Conservation (phyloP, 352 stramenopile genomes). For the Phytophthora aleatoria region DNA sequence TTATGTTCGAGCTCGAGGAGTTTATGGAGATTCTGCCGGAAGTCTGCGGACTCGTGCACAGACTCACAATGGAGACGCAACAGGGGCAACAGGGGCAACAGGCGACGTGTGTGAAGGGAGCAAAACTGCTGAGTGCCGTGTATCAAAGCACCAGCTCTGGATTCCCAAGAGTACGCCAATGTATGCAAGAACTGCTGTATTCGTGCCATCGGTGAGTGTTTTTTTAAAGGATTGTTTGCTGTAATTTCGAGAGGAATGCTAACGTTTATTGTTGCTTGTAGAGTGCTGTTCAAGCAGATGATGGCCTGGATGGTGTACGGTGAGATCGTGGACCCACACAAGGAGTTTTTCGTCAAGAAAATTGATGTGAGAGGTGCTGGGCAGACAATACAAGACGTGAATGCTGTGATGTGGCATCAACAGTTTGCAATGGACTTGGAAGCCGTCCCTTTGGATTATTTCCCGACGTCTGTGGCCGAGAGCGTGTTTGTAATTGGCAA, state of each 20-base stretch:
- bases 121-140: constrained; percentile 48
- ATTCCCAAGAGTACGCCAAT: constrained; percentile 57
- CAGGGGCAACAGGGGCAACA: constrained; percentile 2
- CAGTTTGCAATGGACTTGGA: constrained; percentile 61
- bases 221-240: neutral
- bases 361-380: neutral
- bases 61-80: constrained; percentile 24
- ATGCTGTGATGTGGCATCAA: constrained; percentile 45
- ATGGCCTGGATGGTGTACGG: constrained; percentile 81
- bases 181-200: constrained; percentile 62
- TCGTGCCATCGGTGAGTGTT: constrained; percentile 54
- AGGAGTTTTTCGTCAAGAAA: constrained; percentile 80
- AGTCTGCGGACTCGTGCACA: constrained; percentile 54
- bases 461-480: constrained; percentile 59
- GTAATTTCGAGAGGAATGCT: constrained; percentile 2
- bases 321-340: constrained; percentile 68
- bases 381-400: neutral
- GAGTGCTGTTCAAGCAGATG: constrained; percentile 81
- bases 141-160: constrained; percentile 52
- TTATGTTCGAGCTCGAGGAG: constrained; percentile 74
- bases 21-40: constrained; percentile 65
- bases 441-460: constrained; percentile 64
- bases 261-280: constrained; percentile 19
- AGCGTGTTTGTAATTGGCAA: constrained; percentile 78
- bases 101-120: constrained; percentile 35